These are phyloP conservation scores for Venturia oleaginea DNA, from an alignment of 2,329 filamentous ascomycete species.

Conservation along the genomic window DNA sequence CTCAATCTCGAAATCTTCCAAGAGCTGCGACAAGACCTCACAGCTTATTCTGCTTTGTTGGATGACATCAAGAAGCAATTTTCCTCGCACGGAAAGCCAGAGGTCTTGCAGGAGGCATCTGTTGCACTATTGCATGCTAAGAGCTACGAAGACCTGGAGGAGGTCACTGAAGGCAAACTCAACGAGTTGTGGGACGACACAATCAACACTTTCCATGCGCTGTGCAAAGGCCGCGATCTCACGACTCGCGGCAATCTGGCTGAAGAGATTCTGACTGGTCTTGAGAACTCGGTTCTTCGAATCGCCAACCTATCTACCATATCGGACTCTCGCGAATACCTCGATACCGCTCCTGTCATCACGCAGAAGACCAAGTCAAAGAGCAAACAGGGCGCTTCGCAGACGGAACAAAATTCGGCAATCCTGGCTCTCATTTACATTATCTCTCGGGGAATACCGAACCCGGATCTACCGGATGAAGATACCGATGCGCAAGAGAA, in stretches of 20 bases:
- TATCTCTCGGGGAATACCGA: constrained; percentile 62
- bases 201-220: constrained; percentile 60
- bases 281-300: constrained; percentile 67
- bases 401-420: constrained; percentile 24
- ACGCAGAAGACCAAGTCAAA: constrained; percentile 35
- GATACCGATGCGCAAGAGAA: constrained; percentile 71
- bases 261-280: constrained; percentile 54
- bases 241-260: constrained; percentile 60
- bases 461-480: constrained; percentile 34
- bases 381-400: constrained; percentile 26
- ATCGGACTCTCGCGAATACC: constrained; percentile 63
- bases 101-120: constrained; percentile 75
- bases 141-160: constrained; percentile 79
- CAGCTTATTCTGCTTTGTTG: constrained; percentile 68
- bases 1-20: constrained; percentile 83
- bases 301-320: constrained; percentile 73
- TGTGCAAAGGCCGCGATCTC: constrained; percentile 63
- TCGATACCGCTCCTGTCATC: constrained; percentile 50
- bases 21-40: constrained; percentile 77
- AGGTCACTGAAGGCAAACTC: constrained; percentile 72
- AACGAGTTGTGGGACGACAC: constrained; percentile 79
- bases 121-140: constrained; percentile 76
- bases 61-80: constrained; percentile 94
- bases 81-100: constrained; percentile 78
- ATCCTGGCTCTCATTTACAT: constrained; percentile 64